Evolutionary conservation across 495 filamentous ascomycete genomes (phyloP), one percentile per base, ranked within the genome.

Genomic region (Aspergillus ellipticus): DNA sequence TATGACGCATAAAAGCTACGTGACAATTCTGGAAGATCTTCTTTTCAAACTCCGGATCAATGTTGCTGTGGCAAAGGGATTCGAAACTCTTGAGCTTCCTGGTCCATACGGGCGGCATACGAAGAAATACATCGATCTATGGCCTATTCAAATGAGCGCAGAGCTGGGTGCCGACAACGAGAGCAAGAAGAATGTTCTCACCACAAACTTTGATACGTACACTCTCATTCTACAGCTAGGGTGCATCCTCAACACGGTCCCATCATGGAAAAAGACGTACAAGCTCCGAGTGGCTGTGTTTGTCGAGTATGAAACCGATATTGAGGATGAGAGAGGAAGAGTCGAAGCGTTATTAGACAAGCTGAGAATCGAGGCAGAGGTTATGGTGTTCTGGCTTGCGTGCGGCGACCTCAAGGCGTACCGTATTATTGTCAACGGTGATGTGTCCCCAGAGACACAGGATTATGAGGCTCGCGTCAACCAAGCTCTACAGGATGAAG

Each of bases 201-300:
- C 90, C 3, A 94, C 90, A 0, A 96, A 96, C 60, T 96, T 96
- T 68, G 90, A 96, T 63, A 96, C 89, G 8, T 95, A 95, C 66
- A 95, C 90, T 0, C 72, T 95, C 28, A 95, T 95, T 56, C 76
- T 96, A 13, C 90, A 96, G 63, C 75, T 95, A 21, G 90, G 90
- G 2, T 92, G 86, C 42, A 96, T 96, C 51, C 73, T 96, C 2
- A 83, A 87, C 57, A 94, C 88, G 6, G 90, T 94, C 3, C 88
- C 87, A 6, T 82, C 85, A 1, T 95, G 89, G 89, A 92, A 90
- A 62, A 88, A 83, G 61, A 78, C 78, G 2, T 93, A 89, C 63
- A 80, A 77, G 55, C 71, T 93, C 17, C 85, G 90, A 37, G 89
- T 95, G 4, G 75, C 83, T 0, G 90, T 94, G 2, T 96, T 95